Evolutionary conservation across 768 basidiomycete species (phyloP).

Genomic region (Tremella yokohamensis): DNA sequence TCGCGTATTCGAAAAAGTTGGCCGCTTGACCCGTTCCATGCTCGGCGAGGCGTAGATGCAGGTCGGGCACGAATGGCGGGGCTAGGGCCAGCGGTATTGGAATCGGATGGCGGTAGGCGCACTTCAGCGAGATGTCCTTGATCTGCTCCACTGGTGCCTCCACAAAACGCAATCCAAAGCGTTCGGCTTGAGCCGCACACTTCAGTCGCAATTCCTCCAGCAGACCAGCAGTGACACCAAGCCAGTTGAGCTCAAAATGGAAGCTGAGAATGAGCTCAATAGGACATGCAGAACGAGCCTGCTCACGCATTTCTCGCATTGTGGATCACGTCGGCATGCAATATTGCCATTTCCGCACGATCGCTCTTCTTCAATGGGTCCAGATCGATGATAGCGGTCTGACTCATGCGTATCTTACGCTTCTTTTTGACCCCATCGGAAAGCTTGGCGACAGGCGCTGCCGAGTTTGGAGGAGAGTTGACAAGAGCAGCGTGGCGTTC

Average conservation of each 20-base stretch:
- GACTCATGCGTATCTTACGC: conserved; percentile 59
- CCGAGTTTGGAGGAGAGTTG: conserved; percentile 19
- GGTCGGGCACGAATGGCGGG: conserved; percentile 65
- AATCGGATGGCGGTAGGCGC: conserved; percentile 87
- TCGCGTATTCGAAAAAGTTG: conserved; percentile 76
- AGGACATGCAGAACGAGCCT: neutral
- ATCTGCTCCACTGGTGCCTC: conserved; percentile 93
- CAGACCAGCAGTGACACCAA: conserved; percentile 84
- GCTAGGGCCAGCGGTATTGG: conserved; percentile 72
- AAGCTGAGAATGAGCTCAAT: conserved; percentile 53
- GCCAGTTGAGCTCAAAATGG: conserved; percentile 97
- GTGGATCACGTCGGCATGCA: conserved; percentile 93
- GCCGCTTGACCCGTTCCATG: conserved; percentile 58
- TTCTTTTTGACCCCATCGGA: conserved; percentile 24
- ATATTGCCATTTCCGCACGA: conserved; percentile 78
- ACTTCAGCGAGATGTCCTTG: conserved; percentile 74
- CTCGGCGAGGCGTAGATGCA: conserved; percentile 66
- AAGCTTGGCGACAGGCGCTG: conserved; percentile 17
- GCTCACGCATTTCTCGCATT: conserved; percentile 75
- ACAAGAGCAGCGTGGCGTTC: conserved; percentile 25
- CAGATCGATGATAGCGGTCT: conserved; percentile 80
- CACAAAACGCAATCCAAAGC: conserved; percentile 84
- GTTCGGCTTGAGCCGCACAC: conserved; percentile 78
- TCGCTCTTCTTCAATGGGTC: conserved; percentile 65
- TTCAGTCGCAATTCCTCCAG: conserved; percentile 81